Evolutionary conservation across 1,284 basidiomycete species (phyloP).

Genomic region (Veloporphyrellus conicus): DNA sequence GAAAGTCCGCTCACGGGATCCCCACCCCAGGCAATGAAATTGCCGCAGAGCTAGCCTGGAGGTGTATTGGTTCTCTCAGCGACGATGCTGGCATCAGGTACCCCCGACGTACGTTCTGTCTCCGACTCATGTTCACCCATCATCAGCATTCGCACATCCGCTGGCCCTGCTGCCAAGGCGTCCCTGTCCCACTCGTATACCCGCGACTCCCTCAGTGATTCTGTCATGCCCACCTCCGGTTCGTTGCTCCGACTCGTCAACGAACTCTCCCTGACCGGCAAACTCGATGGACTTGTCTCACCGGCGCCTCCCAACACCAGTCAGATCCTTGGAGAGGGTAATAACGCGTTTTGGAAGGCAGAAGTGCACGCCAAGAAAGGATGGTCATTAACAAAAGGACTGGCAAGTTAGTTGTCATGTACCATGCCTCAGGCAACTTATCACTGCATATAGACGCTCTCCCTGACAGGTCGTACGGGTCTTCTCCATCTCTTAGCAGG

Average conservation of each 20-base stretch:
- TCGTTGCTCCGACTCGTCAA: slow-evolving; percentile 21
- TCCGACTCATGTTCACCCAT: slow-evolving; percentile 8
- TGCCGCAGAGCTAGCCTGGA: slow-evolving; percentile 74
- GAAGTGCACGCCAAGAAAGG: slow-evolving; percentile 67
- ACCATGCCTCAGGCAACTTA: neutral
- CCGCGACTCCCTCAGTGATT: slow-evolving; percentile 79
- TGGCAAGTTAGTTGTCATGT: slow-evolving; percentile 41
- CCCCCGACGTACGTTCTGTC: slow-evolving; percentile 5
- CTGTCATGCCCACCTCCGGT: slow-evolving; percentile 33
- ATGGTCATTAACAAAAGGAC: slow-evolving; percentile 50
- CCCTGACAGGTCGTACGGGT: slow-evolving; percentile 61
- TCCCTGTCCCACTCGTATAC: slow-evolving; percentile 77
- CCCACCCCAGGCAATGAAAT: slow-evolving; percentile 55
- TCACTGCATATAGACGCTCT: slow-evolving; percentile 48
- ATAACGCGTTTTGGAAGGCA: slow-evolving; percentile 69
- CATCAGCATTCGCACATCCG: slow-evolving; percentile 74
- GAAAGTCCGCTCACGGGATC: slow-evolving; percentile 7
- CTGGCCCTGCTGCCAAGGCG: slow-evolving; percentile 79
- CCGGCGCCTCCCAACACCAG: neutral
- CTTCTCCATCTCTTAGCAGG: slow-evolving; percentile 52
- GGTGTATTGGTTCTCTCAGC: slow-evolving; percentile 68
- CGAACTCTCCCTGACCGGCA: slow-evolving; percentile 22
- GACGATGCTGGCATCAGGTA: slow-evolving; percentile 79
- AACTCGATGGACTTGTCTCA: slow-evolving; percentile 20
- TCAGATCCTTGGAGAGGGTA: slow-evolving; percentile 49